Evolutionary conservation across 768 basidiomycete genomes (phyloP), one percentile per base, ranked within the genome.

Genomic region (Hypsizygus marmoreus): DNA sequence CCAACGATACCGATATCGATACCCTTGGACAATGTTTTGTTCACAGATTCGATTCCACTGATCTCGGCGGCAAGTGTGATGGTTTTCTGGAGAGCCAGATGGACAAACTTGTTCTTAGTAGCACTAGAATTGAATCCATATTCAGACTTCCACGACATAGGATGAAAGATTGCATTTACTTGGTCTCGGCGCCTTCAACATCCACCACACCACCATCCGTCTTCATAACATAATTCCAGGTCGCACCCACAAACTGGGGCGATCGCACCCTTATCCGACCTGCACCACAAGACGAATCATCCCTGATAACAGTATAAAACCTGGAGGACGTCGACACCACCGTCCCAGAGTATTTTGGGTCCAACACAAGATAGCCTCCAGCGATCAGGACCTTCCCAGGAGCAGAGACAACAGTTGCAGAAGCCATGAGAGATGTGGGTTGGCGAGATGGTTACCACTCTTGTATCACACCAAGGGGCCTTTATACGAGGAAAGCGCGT

Each of bases 361-460:
- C 94, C 50, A 98, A 86, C 22, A 99, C 92, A 53, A 99, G 88
- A 71, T 98, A 99, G 2, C 97, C 97, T 2, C 97, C 97, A 8
- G 95, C 92, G 43, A 97, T 66, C 44, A 99, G 79, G 40, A 97
- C 95, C 68, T 99, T 99, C 51, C 95, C 95, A 8, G 95, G 91
- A 1, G 94, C 81, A 25, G 95, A 97, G 50, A 97, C 80, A 40
- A 88, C 77, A 23, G 88, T 91, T 36, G 78, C 62, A 57, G 58
- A 59, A 53, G 70, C 51, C 77, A 80, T 82, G 45, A 43, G 52
- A 49, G 40, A 41, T n/a, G n/a, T n/a, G n/a, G n/a, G n/a, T n/a
- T n/a, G n/a, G n/a, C n/a, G n/a, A n/a, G n/a, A n/a, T 12, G 29
- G 26, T 36, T 22, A 12, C 32, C 33, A 42, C 23, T 28, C 31